Evolutionary conservation across 805 yeast species (phyloP).

Genomic region (Candida suzukii): DNA sequence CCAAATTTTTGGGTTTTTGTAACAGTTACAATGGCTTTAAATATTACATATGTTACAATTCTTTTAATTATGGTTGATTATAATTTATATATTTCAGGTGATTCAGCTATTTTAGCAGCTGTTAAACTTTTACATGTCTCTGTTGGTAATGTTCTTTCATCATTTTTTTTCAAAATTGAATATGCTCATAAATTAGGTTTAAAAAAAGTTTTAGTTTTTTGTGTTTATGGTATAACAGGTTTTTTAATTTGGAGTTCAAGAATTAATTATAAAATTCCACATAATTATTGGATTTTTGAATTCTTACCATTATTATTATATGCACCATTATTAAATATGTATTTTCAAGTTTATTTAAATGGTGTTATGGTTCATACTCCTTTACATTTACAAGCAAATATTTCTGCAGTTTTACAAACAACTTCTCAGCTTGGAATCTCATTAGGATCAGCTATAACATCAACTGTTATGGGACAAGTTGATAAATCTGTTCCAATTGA

Average conservation of each 20-base stretch:
- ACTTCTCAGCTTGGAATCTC: not conserved
- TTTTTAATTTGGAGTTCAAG: conserved; percentile 14
- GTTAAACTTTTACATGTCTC: conserved; percentile 28
- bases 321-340: conserved; percentile 20
- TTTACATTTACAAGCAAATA: conserved; percentile 1
- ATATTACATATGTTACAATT: conserved; percentile 4
- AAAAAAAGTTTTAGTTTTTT: conserved; percentile 10
- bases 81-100: conserved; percentile 21
- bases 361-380: conserved; percentile 17
- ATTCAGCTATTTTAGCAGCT: conserved; percentile 28
- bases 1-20: conserved; percentile 13
- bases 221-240: conserved; percentile 7
- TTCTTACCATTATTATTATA: conserved; percentile 15
- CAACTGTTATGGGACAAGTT: not conserved
- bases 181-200: conserved; percentile 14
- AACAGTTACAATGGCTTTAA: conserved; percentile 5
- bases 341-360: conserved; percentile 27
- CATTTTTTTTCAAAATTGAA: conserved; percentile 13
- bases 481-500: too few relatives aligned
- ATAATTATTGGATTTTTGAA: conserved; percentile 19
- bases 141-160: conserved; percentile 23
- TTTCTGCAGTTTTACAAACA: not conserved
- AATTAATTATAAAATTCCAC: conserved; percentile 6
- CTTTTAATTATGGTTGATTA: conserved; percentile 8
- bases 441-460: not conserved